phyloP scores from a whole-genome alignment of 176 grass and related monocot species.

The Pontederia crassipes region DNA sequence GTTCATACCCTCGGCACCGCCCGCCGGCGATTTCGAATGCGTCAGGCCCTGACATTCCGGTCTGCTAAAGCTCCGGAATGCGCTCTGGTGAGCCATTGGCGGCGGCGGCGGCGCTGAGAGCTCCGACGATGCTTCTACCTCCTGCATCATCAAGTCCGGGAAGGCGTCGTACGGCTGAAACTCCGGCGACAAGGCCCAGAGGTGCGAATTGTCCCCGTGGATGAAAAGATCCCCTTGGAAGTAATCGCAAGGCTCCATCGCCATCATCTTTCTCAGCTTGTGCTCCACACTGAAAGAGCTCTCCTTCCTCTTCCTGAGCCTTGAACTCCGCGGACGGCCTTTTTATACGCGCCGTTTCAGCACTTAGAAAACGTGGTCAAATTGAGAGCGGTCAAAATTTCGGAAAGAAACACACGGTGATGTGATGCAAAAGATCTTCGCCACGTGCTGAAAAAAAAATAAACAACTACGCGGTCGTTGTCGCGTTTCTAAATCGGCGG shows the following conservation, averaged over 20 bases:
- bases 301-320: background rate
- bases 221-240: slow-evolving; percentile 50
- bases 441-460: too few relatives aligned
- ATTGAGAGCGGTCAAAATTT: background rate
- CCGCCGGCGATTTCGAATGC: background rate
- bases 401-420: too few relatives aligned
- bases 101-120: too few relatives aligned
- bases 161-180: slow-evolving; percentile 32
- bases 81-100: background rate
- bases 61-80: slow-evolving; percentile 30
- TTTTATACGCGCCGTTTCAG: background rate
- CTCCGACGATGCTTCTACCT: background rate
- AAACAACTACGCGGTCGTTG: too few relatives aligned
- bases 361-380: slow-evolving; percentile 36
- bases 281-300: background rate
- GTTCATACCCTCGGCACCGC: background rate
- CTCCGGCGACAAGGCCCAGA: slow-evolving; percentile 42
- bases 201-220: slow-evolving; percentile 1
- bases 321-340: background rate
- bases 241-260: slow-evolving; percentile 44
- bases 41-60: background rate
- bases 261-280: slow-evolving; percentile 27
- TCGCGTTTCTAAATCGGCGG: too few relatives aligned
- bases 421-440: too few relatives aligned
- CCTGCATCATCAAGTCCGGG: background rate